These are phyloP conservation scores for Talaromyces atroroseus DNA, from an alignment of 2,329 filamentous ascomycete species.

Conservation along the genomic window DNA sequence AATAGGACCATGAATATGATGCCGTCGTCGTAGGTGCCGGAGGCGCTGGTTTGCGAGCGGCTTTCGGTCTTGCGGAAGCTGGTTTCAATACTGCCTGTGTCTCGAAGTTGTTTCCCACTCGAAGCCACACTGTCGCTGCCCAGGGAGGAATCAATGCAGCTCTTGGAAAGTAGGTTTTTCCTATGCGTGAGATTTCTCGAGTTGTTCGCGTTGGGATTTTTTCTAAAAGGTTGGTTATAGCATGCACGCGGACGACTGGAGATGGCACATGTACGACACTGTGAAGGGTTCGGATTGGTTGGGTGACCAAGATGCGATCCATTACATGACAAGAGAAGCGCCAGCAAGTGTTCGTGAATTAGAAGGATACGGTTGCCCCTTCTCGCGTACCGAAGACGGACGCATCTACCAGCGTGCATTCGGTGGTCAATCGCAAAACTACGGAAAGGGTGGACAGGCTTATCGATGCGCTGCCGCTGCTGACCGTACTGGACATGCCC, in stretches of 20 bases:
- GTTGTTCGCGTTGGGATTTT: not conserved
- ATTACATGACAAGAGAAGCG: constrained; percentile 97
- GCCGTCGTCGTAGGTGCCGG: constrained; percentile 73
- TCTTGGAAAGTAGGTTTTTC: constrained; percentile 36
- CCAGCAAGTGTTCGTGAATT: constrained; percentile 88
- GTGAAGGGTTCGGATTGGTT: constrained; percentile 98
- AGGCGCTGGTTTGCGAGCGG: constrained; percentile 58
- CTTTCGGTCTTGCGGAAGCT: constrained; percentile 59
- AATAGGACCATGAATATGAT: constrained; percentile 94
- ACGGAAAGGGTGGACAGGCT: constrained; percentile 92
- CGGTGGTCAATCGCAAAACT: constrained; percentile 94
- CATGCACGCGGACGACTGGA: constrained; percentile 98
- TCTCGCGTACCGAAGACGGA: constrained; percentile 86
- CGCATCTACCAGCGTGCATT: constrained; percentile 98
- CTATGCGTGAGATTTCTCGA: not conserved
- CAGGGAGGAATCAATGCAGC: constrained; percentile 57
- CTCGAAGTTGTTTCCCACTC: constrained; percentile 59
- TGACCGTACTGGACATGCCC: constrained; percentile 93
- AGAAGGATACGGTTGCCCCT: constrained; percentile 95
- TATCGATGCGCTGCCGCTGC: constrained; percentile 96
- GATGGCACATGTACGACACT: constrained; percentile 99
- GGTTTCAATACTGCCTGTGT: constrained; percentile 62
- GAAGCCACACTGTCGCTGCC: constrained; percentile 62
- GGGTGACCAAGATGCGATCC: constrained; percentile 93
- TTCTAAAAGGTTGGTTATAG: constrained; percentile 43